phyloP scores from a whole-genome alignment of 179 eudicot genomes.

The Dionaea muscipula region DNA sequence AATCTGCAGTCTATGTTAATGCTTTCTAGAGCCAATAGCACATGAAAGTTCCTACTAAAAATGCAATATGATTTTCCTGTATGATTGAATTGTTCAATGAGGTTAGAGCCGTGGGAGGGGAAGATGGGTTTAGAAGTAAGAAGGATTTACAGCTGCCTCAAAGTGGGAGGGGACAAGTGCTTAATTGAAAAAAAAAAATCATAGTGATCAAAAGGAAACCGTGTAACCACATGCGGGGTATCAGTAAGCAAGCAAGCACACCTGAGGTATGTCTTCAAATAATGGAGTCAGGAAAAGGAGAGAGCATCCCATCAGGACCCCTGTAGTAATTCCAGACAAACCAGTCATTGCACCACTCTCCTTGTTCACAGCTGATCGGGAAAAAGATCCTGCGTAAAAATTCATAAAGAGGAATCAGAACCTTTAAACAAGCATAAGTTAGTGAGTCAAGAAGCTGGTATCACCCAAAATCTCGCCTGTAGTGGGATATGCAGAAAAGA shows the following conservation, averaged over 20 bases:
- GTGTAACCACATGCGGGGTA: too few relatives aligned
- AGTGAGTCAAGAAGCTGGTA: background rate
- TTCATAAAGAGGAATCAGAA: background rate
- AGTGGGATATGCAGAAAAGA: slow-evolving; percentile 78
- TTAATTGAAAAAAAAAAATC: too few relatives aligned
- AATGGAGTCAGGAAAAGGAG: slow-evolving; percentile 76
- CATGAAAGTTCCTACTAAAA: too few relatives aligned
- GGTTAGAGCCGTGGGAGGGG: too few relatives aligned
- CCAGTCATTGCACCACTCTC: slow-evolving; percentile 99
- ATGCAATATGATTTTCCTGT: too few relatives aligned
- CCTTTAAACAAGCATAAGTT: background rate
- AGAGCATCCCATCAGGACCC: slow-evolving; percentile 72
- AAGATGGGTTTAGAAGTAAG: too few relatives aligned
- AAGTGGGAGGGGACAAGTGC: too few relatives aligned
- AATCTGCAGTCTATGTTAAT: background rate
- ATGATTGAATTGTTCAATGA: too few relatives aligned
- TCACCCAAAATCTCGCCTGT: slow-evolving; percentile 47
- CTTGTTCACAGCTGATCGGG: slow-evolving; percentile 96
- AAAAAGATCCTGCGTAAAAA: slow-evolving; percentile 69
- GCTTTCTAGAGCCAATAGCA: too few relatives aligned
- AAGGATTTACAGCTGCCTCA: too few relatives aligned
- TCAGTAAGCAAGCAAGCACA: slow-evolving; percentile 12
- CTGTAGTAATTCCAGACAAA: slow-evolving; percentile 73
- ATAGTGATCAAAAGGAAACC: too few relatives aligned
- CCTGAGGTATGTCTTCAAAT: slow-evolving; percentile 95